These are phyloP conservation scores for Volvariella volvacea DNA, from an alignment of 1,284 basidiomycete genomes.

Conservation along the genomic window DNA sequence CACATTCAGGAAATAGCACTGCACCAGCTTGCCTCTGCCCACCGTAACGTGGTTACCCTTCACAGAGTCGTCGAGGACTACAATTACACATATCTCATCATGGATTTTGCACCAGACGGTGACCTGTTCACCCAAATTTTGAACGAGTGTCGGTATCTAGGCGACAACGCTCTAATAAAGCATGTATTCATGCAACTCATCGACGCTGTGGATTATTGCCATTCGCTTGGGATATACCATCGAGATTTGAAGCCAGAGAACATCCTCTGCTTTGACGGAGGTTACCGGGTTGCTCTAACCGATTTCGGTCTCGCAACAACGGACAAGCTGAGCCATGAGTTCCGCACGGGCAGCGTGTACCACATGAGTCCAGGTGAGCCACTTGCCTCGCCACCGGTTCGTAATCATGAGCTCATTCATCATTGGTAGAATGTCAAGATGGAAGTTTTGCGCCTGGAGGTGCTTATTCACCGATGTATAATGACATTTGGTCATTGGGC, in stretches of 20 bases:
- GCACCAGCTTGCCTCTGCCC: conserved; percentile 77
- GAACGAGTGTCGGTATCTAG: conserved; percentile 60
- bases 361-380: conserved; percentile 91
- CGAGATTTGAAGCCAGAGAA: conserved; percentile 99
- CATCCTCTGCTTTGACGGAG: conserved; percentile 79
- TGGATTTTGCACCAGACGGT: conserved; percentile 78
- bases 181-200: conserved; percentile 87
- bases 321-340: conserved; percentile 80
- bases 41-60: conserved; percentile 82
- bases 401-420: conserved; percentile 4
- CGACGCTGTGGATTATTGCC: conserved; percentile 86
- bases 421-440: conserved; percentile 77
- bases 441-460: conserved; percentile 56
- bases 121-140: conserved; percentile 89
- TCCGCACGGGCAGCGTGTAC: conserved; percentile 91
- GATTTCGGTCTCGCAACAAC: conserved; percentile 98
- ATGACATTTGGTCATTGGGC: conserved; percentile 97
- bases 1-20: conserved; percentile 77
- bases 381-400: background rate
- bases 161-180: conserved; percentile 76
- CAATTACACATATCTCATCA: conserved; percentile 59
- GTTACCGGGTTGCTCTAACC: conserved; percentile 78
- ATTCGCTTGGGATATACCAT: conserved; percentile 87
- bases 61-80: conserved; percentile 79
- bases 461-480: conserved; percentile 81